Evolutionary conservation across 352 stramenopile genomes (phyloP), one percentile per base, ranked within the genome.

Genomic region (Pythium aristosporum): DNA sequence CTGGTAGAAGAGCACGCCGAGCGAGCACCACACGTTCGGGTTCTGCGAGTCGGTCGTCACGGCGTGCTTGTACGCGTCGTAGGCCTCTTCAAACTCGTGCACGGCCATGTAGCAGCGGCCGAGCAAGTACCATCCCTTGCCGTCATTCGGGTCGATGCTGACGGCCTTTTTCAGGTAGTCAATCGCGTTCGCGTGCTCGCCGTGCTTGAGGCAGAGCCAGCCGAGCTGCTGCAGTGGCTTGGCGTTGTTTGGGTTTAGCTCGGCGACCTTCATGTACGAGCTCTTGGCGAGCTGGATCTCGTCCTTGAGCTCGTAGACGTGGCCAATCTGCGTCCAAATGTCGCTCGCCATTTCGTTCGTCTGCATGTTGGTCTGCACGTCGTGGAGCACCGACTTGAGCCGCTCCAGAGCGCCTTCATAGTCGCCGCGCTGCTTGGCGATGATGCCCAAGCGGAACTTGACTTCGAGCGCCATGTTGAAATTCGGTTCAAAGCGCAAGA

Each of bases 61-160:
- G 0, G 87, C 85, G 53, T 93, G 82, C 67, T 97, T 95, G 73
- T 97, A 97, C 21, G 89, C 91, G 65, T 94, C 82, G 58, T 96
- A 97, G 3, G 89, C 89, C 63, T 95, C 83, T 67, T 96, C 87
- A 65, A 96, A 95, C 71, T 96, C 87, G 55, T 94, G 85, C 2
- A 93, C 87, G 8, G 89, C 89, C 89, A 97, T 97, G 73, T 97
- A 97, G 72, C 89, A 97, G 21, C 89, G 79, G 20, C 89, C 89
- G 11, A 97, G 65, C 7, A 97, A 67, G 72, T 97, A 97, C 89
- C 89, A 97, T 30, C 87, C 89, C 63, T 94, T 94, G 53, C 85
- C 85, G 46, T 94, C 85, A 58, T 94, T 82, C 18, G 83, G 82
- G 60, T 94, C 85, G 46, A 94, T 85, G 20, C 65, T 71, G 13